Percentiles rank a stretch among this genome's conserved stretches.
Conservation (phyloP, 768 basidiomycete genomes). For the Asterophora parasitica region DNA sequence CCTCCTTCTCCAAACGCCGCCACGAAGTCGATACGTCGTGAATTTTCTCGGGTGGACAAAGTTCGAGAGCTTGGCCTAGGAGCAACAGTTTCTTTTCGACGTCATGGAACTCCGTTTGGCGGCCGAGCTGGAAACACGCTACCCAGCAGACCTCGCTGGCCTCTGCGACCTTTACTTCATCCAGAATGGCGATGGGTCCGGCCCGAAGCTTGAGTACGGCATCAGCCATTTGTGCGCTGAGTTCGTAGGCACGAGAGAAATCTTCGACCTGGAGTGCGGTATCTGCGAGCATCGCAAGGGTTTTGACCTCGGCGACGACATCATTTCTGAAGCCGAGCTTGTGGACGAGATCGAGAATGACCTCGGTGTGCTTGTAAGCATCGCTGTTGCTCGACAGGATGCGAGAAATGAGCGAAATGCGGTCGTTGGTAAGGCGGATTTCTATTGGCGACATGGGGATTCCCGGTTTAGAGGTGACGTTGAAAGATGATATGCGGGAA, state of each 20-base stretch:
- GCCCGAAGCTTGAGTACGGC: constrained; percentile 48
- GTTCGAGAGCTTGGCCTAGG: constrained; percentile 75
- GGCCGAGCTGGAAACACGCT: constrained; percentile 82
- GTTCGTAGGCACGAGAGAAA: constrained; percentile 67
- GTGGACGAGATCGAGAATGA: constrained; percentile 83
- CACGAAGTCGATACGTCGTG: constrained; percentile 75
- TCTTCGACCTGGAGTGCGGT: constrained; percentile 83
- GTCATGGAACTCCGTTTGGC: constrained; percentile 73
- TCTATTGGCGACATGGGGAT: constrained; percentile 85
- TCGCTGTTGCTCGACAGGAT: constrained; percentile 82
- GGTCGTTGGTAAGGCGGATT: constrained; percentile 87
- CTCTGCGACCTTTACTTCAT: constrained; percentile 44
- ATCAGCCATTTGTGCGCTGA: constrained; percentile 66
- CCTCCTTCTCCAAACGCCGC: constrained; percentile 69
- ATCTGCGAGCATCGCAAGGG: constrained; percentile 87
- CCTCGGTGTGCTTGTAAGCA: constrained; percentile 88
- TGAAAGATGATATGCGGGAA: constrained; percentile 90
- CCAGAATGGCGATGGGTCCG: constrained; percentile 16
- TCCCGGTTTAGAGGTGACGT: constrained; percentile 69
- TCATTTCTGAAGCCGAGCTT: constrained; percentile 83
- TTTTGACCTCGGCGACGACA: constrained; percentile 71
- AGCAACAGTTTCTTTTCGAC: constrained; percentile 61
- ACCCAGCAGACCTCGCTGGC: constrained; percentile 87
- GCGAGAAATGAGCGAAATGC: constrained; percentile 79
- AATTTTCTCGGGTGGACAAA: constrained; percentile 80